Conservation (phyloP, 345 rosid genomes). For the Kandelia obovata region DNA sequence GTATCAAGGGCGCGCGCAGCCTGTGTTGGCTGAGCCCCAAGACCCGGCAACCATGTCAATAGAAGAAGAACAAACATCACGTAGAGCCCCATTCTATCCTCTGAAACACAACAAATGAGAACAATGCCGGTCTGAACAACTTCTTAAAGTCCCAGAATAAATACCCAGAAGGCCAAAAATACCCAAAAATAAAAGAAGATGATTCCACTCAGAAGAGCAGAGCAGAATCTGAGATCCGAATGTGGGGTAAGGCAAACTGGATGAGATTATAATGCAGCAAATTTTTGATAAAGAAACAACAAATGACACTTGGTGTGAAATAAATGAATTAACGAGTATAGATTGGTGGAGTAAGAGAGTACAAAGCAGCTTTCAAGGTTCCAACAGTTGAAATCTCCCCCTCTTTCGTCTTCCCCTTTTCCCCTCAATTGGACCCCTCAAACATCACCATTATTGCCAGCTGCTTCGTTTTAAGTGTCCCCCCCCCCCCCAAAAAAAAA, state of each 20-base stretch:
- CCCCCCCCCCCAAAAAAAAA: no score
- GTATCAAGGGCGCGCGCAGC: constrained; percentile 55
- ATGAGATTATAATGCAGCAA: no score
- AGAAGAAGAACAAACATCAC: constrained; percentile 36
- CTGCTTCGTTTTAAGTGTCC: no score
- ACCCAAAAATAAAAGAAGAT: neutral
- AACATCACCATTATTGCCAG: no score
- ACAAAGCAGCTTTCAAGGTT: constrained; percentile 22
- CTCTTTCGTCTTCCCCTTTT: neutral
- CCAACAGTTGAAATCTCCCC: constrained; percentile 13
- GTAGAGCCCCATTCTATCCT: constrained; percentile 67
- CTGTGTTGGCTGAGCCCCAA: constrained; percentile 34
- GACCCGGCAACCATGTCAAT: constrained; percentile 24
- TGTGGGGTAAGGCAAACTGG: neutral
- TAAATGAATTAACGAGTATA: constrained; percentile 16
- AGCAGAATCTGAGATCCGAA: constrained; percentile 1
- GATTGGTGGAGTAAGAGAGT: constrained; percentile 2
- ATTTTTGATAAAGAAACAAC: no score
- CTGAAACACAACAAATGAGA: constrained; percentile 19
- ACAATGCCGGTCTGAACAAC: constrained; percentile 24
- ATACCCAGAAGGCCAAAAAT: neutral
- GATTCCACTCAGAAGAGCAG: neutral
- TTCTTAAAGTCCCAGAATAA: neutral
- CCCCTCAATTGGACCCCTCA: neutral
- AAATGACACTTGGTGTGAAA: neutral